A percentile compares a stretch with the other conserved stretches of the same genome.
phyloP scores from a whole-genome alignment of 2,329 filamentous ascomycete genomes.

The Orbilia quercus region DNA sequence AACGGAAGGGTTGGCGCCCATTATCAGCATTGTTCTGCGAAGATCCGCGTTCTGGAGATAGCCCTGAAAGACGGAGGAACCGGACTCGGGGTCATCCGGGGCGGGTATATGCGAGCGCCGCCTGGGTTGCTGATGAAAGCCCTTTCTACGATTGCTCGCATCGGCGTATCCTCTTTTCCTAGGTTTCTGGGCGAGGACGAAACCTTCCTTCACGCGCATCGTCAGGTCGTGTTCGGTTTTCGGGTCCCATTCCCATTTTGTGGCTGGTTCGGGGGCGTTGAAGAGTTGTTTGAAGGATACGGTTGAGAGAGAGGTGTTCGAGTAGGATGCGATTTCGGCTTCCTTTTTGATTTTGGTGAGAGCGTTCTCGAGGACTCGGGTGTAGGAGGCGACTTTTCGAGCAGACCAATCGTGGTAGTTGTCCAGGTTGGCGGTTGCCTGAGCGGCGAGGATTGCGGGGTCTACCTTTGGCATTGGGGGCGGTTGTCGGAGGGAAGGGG shows the following conservation, averaged over 20 bases:
- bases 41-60: conserved; percentile 45
- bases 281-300: conserved; percentile 45
- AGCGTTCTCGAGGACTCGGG: conserved; percentile 49
- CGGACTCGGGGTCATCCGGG: background rate
- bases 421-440: conserved; percentile 28
- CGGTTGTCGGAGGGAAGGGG: conserved; percentile 14
- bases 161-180: conserved; percentile 42
- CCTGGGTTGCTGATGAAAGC: conserved; percentile 28
- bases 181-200: conserved; percentile 6
- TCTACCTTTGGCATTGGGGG: conserved; percentile 35
- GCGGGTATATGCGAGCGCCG: conserved; percentile 19
- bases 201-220: conserved; percentile 9
- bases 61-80: conserved; percentile 36
- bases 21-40: conserved; percentile 27
- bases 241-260: conserved; percentile 53
- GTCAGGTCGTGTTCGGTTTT: conserved; percentile 43
- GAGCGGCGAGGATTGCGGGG: conserved; percentile 26
- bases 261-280: conserved; percentile 32
- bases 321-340: conserved; percentile 41
- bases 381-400: conserved; percentile 46
- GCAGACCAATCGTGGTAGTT: conserved; percentile 47
- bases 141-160: conserved; percentile 29
- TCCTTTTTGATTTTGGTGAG: conserved; percentile 51
- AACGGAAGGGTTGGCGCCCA: conserved; percentile 20
- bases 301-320: conserved; percentile 22